Base-by-base conservation (phyloP, 2,329 filamentous ascomycete species). In the Nannizzia gypsea region DNA sequence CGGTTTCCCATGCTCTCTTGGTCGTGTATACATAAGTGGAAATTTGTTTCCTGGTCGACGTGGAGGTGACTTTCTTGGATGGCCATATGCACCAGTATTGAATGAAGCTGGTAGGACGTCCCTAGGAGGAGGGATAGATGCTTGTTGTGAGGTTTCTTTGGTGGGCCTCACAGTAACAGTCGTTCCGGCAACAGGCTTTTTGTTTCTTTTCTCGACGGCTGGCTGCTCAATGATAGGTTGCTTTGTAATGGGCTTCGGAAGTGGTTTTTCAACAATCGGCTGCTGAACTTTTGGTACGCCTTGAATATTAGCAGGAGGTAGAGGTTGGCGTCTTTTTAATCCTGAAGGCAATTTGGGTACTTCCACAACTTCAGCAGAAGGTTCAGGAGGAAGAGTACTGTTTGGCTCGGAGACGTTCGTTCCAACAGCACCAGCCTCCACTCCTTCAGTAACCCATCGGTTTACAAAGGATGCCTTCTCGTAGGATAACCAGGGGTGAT, bases 391-490 rank as follows among this genome's bases (percentile, higher is more conserved):
- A 13, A 22, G 40, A 11, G 50, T 34, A 54, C 11, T 60, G 50
- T 54, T 62, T 28, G 55, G 56, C 24, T 63, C 59, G 38, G 57
- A 50, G 22, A 36, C 61, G 22, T 54, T 54, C 8, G 40, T 20
- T 2, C 57, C 59, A 36, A 63, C 55, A 15, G 61, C 61, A 5
- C 63, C 68, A 20, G 65, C 64, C 31, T 64, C 61, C 54, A 64
- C 54, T 2, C 66, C 63, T 22, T 70, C 66, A 11, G 61, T 57
- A 36, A 70, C 68, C 69, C 69, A 72, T 54, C 67, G 60, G 50
- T 67, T 65, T 9, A 72, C 69, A 42, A 64, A 63, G 13, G 66
- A 67, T 5, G 61, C 66, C 48, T 71, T 71, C 52, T 71, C 68
- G 1, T 61, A 55, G 5, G 65, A 66, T 9, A 71, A 52, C 42